Conservation (phyloP, 768 basidiomycete genomes). For the Sarcodon sp. region DNA sequence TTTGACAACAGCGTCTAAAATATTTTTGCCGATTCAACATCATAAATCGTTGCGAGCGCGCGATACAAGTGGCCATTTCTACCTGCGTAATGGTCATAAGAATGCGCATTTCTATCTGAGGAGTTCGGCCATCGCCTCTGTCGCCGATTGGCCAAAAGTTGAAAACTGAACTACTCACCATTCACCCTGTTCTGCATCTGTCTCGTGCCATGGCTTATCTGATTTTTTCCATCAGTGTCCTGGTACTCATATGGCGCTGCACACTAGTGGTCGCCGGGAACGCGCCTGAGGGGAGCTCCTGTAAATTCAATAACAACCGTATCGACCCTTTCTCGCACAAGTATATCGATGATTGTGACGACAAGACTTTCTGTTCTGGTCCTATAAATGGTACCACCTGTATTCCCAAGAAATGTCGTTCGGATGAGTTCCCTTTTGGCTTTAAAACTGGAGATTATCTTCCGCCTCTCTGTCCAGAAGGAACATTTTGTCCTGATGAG, state of each 20-base stretch:
- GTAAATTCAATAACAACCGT: slow-evolving; percentile 33
- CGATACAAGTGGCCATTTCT: too few species aligned
- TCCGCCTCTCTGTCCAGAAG: slow-evolving; percentile 39
- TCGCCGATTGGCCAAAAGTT: too few species aligned
- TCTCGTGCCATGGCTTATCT: not conserved
- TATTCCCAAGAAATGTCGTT: slow-evolving; percentile 37
- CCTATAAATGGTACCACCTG: slow-evolving; percentile 30
- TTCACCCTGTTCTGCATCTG: not conserved
- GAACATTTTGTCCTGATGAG: slow-evolving; percentile 58
- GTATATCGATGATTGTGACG: slow-evolving; percentile 48
- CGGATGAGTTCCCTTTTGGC: slow-evolving; percentile 49
- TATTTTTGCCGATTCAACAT: too few species aligned
- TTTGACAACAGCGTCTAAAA: too few species aligned
- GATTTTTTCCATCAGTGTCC: not conserved
- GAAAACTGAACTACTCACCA: not conserved
- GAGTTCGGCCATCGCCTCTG: too few species aligned
- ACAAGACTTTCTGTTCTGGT: slow-evolving; percentile 41
- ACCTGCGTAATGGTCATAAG: too few species aligned
- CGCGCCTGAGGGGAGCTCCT: slow-evolving; percentile 9
- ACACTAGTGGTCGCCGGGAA: not conserved
- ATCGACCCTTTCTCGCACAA: slow-evolving; percentile 42
- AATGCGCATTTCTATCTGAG: too few species aligned
- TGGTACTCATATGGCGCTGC: not conserved
- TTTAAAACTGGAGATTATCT: slow-evolving; percentile 23
- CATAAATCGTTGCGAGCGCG: too few species aligned